Base-by-base conservation (phyloP, 2,329 filamentous ascomycete species). In the Penicillium paneum region DNA sequence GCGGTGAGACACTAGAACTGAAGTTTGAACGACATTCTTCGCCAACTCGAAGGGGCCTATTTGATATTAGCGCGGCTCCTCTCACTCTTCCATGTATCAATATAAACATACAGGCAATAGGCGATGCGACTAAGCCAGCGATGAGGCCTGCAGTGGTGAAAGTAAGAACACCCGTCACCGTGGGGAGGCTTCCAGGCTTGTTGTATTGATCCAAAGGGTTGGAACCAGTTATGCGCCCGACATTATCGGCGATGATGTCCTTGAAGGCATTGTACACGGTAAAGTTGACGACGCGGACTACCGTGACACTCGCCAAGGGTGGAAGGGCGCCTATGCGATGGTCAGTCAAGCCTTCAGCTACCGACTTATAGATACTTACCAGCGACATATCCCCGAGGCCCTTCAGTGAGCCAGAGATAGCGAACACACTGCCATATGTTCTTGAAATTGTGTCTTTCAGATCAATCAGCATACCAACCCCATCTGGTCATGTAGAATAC, bases 11-110 rank as follows among this genome's bases (percentile, higher is more conserved):
- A 79, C 74, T 43, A 79, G 63, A 32, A 79, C 76, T 1, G 76
- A 78, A 8, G 76, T 77, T 60, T 79, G 76, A 15, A 78, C 75
- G 5, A 78, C 76, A 53, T 79, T 79, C 61, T 79, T 79, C 46
- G 76, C 73, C 32, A 78, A 63, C 65, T 79, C 76, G 49, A 79
- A 76, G 1, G 76, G 76, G 55, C 76, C 76, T 77, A 29, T 41
- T 44, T 47, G 7, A 21, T 4, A 36, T 61, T 40, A 58, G 54
- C 15, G 24, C 53, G 8, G 17, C 24, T 19, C 1, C 3, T 26
- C 24, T 17, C n/a, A 5, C 17, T 12, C 13, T 15, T 32, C 10
- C 34, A 39, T 13, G 5, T n/a, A 26, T 15, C n/a, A 12, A 43
- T 38, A 24, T 31, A 3, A 15, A 59, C 75, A 60, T 69, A 78